Evolutionary conservation across 208 protist species (phyloP).

Genomic region (Leishmania braziliensis): DNA sequence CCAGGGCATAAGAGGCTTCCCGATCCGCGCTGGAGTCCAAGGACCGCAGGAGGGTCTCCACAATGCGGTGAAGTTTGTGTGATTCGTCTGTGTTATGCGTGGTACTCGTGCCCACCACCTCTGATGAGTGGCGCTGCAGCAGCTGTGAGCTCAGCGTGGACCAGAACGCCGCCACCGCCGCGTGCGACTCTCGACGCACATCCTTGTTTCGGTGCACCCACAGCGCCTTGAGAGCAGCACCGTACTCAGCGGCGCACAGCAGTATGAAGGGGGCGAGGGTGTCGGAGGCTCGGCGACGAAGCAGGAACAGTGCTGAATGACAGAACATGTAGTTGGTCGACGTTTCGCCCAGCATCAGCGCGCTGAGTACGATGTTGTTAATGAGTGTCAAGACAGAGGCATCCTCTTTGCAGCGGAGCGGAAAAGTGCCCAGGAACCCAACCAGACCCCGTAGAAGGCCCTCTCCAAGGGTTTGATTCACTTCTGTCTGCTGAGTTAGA

Average conservation of each 20-base stretch:
- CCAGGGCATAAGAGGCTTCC: conserved; percentile 5
- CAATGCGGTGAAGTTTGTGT: background rate
- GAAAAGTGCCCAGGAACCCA: conserved; percentile 36
- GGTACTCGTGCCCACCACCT: no score
- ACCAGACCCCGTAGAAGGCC: conserved; percentile 48
- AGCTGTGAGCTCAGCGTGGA: conserved; percentile 34
- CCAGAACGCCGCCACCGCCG: conserved; percentile 43
- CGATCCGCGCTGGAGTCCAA: conserved; percentile 1
- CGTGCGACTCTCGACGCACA: conserved; percentile 43
- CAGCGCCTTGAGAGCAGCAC: conserved; percentile 25
- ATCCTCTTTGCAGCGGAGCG: conserved; percentile 18
- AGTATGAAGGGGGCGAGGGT: conserved; percentile 37
- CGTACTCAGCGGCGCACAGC: conserved; percentile 29
- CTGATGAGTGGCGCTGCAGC: background rate
- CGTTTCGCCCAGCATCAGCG: conserved; percentile 27
- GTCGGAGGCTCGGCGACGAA: conserved; percentile 24
- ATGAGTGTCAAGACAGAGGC: conserved; percentile 24
- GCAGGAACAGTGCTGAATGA: conserved; percentile 47
- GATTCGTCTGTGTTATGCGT: background rate
- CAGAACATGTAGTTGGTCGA: conserved; percentile 42
- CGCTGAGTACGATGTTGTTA: conserved; percentile 46
- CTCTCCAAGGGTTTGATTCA: conserved; percentile 42
- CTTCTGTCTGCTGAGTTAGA: conserved; percentile 16
- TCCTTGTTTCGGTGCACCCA: conserved; percentile 65
- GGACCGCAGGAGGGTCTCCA: background rate